phyloP scores from a whole-genome alignment of 2,329 filamentous ascomycete genomes.

The Alternaria angustiovoidea region DNA sequence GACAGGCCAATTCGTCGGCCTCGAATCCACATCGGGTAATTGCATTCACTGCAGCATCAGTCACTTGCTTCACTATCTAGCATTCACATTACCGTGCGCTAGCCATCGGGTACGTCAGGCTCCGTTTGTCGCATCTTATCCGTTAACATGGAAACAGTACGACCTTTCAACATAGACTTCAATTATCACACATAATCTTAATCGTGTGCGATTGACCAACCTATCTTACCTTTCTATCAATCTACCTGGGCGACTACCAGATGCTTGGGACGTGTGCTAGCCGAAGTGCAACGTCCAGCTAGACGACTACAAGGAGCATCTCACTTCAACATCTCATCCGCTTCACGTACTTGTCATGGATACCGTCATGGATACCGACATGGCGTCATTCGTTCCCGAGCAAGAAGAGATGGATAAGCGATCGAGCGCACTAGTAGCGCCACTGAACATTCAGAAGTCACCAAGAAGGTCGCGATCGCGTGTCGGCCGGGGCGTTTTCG shows the following conservation, averaged over 20 bases:
- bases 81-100: slow-evolving; percentile 5
- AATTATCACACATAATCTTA: slow-evolving; percentile 1
- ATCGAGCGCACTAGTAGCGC: slow-evolving; percentile 48
- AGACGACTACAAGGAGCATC: slow-evolving; percentile 25
- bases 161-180: slow-evolving; percentile 25
- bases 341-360: neutral
- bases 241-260: slow-evolving; percentile 18
- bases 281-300: slow-evolving; percentile 37
- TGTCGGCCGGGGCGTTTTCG: slow-evolving; percentile 17
- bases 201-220: slow-evolving; percentile 1
- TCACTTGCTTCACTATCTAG: slow-evolving; percentile 20
- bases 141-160: slow-evolving; percentile 28
- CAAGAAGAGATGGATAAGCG: slow-evolving; percentile 42
- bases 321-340: neutral
- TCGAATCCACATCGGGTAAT: slow-evolving; percentile 30
- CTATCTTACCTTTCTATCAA: slow-evolving; percentile 16
- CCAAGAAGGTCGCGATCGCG: slow-evolving; percentile 40
- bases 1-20: slow-evolving; percentile 27
- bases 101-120: slow-evolving; percentile 36
- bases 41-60: slow-evolving; percentile 12
- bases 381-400: slow-evolving; percentile 40
- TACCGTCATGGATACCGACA: slow-evolving; percentile 22
- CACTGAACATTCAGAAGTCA: slow-evolving; percentile 49
- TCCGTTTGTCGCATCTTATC: slow-evolving; percentile 42
- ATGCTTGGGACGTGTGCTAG: slow-evolving; percentile 38